Base-by-base conservation (phyloP, 768 basidiomycete species). In the Leucocoprinus leucothites region DNA sequence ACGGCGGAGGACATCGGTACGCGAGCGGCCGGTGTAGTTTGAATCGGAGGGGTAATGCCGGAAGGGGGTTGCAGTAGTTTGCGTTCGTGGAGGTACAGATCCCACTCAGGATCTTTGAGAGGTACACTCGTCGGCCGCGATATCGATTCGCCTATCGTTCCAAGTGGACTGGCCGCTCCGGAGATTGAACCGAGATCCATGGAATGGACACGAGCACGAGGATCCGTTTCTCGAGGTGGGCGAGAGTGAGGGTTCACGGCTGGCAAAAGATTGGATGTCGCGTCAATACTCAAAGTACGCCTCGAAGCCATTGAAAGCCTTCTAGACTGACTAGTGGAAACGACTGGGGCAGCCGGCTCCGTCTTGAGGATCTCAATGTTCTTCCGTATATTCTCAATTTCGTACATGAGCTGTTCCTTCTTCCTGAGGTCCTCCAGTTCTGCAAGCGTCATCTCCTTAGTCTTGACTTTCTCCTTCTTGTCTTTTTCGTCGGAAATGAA, bases 21-120 rank as follows among this genome's bases (percentile, higher is more conserved):
- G 48, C 82, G 76, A 25, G 56, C 35, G 28, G 68, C 51, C 24
- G 80, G 74, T 7, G 81, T 80, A n/a, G 86, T 83, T 5, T 77
- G 71, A 62, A 94, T 92, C 1, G 91, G 90, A n/a, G 84, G 77
- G 14, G 90, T 82, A 42, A 91, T 79, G 6, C 91, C 90, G 18
- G 85, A 79, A 9, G 91, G 91, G 41, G 92, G 91, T 63, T 91
- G 89, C 57, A 94, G 70, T 14, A 97, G 76, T 65, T 88, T 91
- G 53, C 94, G 82, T 48, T 95, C 91, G 43, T 84, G 84, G 47
- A 94, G 79, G 67, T 97, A 96, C 42, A 80, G 71, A 58, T 95
- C 89, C 94, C 94, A 97, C 60, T 89, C 86, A n/a, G 82, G 77
- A 41, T 89, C 84, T 47, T 79, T 81, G 38, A 89, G 69, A n/a